phyloP scores from a whole-genome alignment of 768 basidiomycete genomes.

The Guyanaporus albipodus region DNA sequence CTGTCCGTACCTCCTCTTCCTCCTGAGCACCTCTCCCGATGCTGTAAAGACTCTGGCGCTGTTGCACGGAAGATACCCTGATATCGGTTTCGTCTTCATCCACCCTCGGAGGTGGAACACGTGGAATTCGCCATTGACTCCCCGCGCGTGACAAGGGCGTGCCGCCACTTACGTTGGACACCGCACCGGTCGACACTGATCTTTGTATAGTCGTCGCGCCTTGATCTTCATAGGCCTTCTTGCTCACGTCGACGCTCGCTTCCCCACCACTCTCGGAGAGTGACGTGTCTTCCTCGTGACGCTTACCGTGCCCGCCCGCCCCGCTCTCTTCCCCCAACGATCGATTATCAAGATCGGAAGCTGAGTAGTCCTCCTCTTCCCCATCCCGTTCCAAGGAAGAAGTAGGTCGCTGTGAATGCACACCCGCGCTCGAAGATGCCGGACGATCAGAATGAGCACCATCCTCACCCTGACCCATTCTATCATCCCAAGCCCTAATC shows the following conservation, averaged over 20 bases:
- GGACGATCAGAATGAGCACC: slow-evolving; percentile 29
- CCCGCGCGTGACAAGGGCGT: slow-evolving; percentile 11
- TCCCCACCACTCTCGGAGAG: slow-evolving; percentile 11
- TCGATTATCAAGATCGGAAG: slow-evolving; percentile 23
- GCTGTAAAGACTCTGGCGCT: slow-evolving; percentile 4
- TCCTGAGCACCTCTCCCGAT: slow-evolving; percentile 6
- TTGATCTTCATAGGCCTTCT: neutral
- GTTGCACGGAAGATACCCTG: neutral
- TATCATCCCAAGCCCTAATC: slow-evolving; percentile 36
- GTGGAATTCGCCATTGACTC: slow-evolving; percentile 29
- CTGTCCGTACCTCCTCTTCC: slow-evolving; percentile 28
- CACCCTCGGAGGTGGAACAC: slow-evolving; percentile 39
- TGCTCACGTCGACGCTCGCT: neutral
- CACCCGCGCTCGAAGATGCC: slow-evolving; percentile 30
- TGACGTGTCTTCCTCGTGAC: slow-evolving; percentile 9
- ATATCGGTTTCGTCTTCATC: slow-evolving; percentile 20
- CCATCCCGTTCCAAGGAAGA: slow-evolving; percentile 31
- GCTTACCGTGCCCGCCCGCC: slow-evolving; percentile 8
- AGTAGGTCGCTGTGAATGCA: slow-evolving; percentile 33
- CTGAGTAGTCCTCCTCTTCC: slow-evolving; percentile 25
- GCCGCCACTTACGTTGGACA: neutral
- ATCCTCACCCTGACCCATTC: slow-evolving; percentile 32
- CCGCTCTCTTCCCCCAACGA: slow-evolving; percentile 4
- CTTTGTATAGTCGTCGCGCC: slow-evolving; percentile 1
- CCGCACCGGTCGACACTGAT: slow-evolving; percentile 7